Evolutionary conservation across 106 monocot species (phyloP).

Genomic region (Allium cepa): DNA sequence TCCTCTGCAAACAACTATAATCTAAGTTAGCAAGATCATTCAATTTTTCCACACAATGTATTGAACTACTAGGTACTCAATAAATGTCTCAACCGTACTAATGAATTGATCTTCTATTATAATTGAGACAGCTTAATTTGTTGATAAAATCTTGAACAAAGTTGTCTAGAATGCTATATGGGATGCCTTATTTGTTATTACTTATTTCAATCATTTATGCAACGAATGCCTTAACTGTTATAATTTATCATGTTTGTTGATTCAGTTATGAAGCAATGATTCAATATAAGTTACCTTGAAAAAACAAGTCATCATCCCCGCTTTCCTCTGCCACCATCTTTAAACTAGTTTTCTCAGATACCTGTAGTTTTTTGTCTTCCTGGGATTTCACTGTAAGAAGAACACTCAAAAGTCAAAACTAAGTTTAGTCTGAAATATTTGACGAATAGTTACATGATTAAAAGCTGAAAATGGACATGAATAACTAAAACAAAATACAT

Average conservation of each 20-base stretch:
- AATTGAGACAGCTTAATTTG: not conserved
- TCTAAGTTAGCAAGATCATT: too few relatives aligned
- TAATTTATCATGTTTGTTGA: not conserved
- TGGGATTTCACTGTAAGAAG: constrained; percentile 18
- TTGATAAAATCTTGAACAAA: too few relatives aligned
- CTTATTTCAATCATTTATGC: not conserved
- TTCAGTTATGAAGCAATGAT: not conserved
- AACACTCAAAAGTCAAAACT: not conserved
- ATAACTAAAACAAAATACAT: not conserved
- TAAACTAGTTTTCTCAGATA: not conserved
- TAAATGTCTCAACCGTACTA: not conserved
- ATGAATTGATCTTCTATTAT: not conserved
- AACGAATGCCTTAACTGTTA: not conserved
- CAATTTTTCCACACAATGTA: too few relatives aligned
- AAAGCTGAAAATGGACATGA: not conserved
- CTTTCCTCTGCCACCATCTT: constrained; percentile 3
- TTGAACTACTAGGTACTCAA: not conserved
- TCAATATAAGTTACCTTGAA: constrained; percentile 1
- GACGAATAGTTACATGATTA: not conserved
- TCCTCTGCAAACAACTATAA: too few relatives aligned
- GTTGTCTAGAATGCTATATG: not conserved
- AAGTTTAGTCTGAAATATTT: not conserved
- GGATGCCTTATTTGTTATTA: not conserved
- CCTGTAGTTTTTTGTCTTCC: not conserved
- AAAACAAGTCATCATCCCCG: not conserved